These are phyloP conservation scores for Aspergillus homomorphus DNA, from an alignment of 495 filamentous ascomycete genomes.

Conservation along the genomic window DNA sequence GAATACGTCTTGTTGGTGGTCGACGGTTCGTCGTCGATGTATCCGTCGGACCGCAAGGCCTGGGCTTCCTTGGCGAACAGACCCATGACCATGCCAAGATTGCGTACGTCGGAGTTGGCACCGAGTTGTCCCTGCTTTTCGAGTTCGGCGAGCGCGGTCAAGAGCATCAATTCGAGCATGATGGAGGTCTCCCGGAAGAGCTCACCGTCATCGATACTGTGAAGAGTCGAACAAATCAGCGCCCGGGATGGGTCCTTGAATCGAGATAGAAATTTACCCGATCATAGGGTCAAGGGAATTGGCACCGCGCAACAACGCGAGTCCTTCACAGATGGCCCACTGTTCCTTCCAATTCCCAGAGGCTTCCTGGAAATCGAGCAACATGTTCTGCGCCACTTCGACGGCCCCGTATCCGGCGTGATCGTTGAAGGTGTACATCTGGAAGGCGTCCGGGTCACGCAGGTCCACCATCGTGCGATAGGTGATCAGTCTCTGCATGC, in stretches of 20 bases:
- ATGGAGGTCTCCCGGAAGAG: conserved; percentile 10
- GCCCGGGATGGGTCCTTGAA: not conserved
- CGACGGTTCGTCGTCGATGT: not conserved
- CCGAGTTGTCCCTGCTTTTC: conserved; percentile 25
- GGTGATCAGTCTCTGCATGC: conserved; percentile 15
- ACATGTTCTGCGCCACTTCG: conserved; percentile 40
- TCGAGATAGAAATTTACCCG: conserved; percentile 13
- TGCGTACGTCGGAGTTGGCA: conserved; percentile 31
- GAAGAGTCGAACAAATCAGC: not conserved
- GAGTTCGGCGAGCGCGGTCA: conserved; percentile 29
- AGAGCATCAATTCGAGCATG: conserved; percentile 30
- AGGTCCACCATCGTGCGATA: conserved; percentile 13
- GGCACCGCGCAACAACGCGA: conserved; percentile 20
- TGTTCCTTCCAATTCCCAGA: conserved; percentile 29
- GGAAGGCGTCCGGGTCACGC: conserved; percentile 37
- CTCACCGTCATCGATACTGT: conserved; percentile 27
- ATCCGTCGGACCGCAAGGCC: not conserved
- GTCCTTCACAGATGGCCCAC: conserved; percentile 34
- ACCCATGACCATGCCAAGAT: conserved; percentile 30
- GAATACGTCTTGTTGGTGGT: conserved; percentile 9
- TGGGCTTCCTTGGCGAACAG: conserved; percentile 15
- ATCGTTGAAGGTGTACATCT: conserved; percentile 43
- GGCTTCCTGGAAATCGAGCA: conserved; percentile 37
- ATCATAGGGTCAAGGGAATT: conserved; percentile 5
- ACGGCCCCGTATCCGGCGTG: conserved; percentile 33